Conservation (phyloP, 805 yeast species). For the Metschnikowia colocasiae region DNA sequence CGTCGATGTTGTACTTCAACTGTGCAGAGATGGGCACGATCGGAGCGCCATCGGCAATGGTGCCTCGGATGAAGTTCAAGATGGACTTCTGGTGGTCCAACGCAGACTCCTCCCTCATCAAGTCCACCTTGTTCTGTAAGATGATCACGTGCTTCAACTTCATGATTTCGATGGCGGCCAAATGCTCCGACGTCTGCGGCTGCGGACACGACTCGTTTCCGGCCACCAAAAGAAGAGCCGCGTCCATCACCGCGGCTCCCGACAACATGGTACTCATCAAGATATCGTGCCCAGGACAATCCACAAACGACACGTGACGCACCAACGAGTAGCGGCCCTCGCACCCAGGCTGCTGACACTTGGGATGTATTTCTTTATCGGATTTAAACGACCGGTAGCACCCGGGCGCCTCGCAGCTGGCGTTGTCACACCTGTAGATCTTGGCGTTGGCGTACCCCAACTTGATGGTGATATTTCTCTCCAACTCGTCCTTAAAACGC, state of each 20-base stretch:
- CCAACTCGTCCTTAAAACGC: conserved; percentile 97
- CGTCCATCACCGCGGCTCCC: conserved; percentile 99
- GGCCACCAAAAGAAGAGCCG: conserved; percentile 91
- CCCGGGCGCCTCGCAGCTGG: conserved; percentile 86
- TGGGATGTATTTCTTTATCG: conserved; percentile 92
- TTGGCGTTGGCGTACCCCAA: conserved; percentile 99
- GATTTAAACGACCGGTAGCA: conserved; percentile 93
- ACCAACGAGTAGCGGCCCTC: conserved; percentile 83
- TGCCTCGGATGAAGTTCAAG: conserved; percentile 89
- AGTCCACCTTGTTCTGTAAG: conserved; percentile 95
- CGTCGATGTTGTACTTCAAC: conserved; percentile 96
- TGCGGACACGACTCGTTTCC: conserved; percentile 99
- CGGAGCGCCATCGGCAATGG: conserved; percentile 99
- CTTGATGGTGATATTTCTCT: conserved; percentile 97
- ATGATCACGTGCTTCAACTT: conserved; percentile 94
- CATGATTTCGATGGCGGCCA: conserved; percentile 99
- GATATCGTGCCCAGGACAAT: conserved; percentile 99
- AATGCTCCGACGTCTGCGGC: conserved; percentile 98
- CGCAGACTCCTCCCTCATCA: conserved; percentile 97
- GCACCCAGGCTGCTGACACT: conserved; percentile 85
- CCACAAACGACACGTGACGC: conserved; percentile 97
- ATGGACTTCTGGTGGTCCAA: conserved; percentile 93
- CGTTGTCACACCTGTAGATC: conserved; percentile 87
- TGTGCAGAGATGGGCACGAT: conserved; percentile 98
- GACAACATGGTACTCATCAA: conserved; percentile 99